A percentile compares a stretch with the other conserved stretches of the same genome.
Conservation (phyloP, 1,139 yeast genomes). For the Kodamaea derodonti region DNA sequence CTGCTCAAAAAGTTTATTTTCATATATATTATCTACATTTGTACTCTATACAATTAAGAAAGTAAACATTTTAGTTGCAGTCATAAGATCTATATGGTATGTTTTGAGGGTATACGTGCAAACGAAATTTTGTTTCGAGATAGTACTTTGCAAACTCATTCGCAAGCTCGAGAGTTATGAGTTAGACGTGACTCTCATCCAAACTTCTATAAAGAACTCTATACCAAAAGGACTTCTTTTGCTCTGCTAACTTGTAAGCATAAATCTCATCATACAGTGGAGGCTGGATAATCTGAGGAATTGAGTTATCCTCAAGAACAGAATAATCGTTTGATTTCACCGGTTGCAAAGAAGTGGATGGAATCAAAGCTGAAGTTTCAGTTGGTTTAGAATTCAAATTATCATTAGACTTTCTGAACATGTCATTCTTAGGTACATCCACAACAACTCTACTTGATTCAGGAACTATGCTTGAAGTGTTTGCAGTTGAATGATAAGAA, state of each 20-base stretch:
- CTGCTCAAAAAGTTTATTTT: no score
- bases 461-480: conserved; percentile 6
- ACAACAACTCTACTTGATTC: conserved; percentile 3
- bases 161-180: no score
- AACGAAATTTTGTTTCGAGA: no score
- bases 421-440: conserved; percentile 7
- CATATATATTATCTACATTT: no score
- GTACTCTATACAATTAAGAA: no score
- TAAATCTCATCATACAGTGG: conserved; percentile 32
- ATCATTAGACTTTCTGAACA: conserved; percentile 5
- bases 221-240: conserved; percentile 2
- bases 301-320: conserved; percentile 16
- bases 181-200: no score
- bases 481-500: conserved; percentile 38
- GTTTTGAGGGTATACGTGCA: no score
- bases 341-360: conserved; percentile 2
- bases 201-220: background rate
- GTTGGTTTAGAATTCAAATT: background rate
- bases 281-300: conserved; percentile 38
- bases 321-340: conserved; percentile 11
- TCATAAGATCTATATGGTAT: no score
- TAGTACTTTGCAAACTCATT: no score
- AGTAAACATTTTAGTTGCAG: no score
- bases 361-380: conserved; percentile 2
- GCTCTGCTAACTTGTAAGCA: conserved; percentile 21